These are phyloP conservation scores for Didymella glomerata DNA, from an alignment of 2,329 filamentous ascomycete species.

Conservation along the genomic window DNA sequence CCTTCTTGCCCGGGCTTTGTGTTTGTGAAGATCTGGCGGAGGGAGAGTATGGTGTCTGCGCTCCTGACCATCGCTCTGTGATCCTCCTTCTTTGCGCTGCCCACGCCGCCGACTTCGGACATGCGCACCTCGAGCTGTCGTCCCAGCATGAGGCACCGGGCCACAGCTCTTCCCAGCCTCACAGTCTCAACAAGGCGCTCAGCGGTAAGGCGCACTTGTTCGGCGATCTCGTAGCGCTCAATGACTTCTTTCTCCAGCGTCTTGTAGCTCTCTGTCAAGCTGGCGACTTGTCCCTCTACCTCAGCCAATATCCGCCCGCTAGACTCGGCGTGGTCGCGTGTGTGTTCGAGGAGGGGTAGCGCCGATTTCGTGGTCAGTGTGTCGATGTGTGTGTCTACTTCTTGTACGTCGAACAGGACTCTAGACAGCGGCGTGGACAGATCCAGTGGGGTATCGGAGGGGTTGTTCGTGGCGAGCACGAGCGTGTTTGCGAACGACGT, in stretches of 20 bases:
- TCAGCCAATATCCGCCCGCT: slow-evolving; percentile 76
- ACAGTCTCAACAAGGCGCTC: slow-evolving; percentile 83
- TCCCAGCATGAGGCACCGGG: slow-evolving; percentile 80
- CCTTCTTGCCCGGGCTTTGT: slow-evolving; percentile 77
- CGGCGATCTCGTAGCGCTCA: slow-evolving; percentile 83
- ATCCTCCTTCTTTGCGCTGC: slow-evolving; percentile 68
- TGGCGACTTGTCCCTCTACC: slow-evolving; percentile 80
- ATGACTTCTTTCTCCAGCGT: slow-evolving; percentile 87
- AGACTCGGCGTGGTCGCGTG: slow-evolving; percentile 75
- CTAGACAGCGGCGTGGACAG: slow-evolving; percentile 92
- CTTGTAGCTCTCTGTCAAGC: slow-evolving; percentile 83
- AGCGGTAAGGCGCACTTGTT: slow-evolving; percentile 80
- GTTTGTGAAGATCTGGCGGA: slow-evolving; percentile 76
- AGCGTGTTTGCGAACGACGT: slow-evolving; percentile 86
- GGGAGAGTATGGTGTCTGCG: slow-evolving; percentile 77
- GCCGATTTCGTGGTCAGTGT: slow-evolving; percentile 85
- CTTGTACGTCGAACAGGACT: slow-evolving; percentile 95
- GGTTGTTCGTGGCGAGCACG: slow-evolving; percentile 89
- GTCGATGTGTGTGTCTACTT: slow-evolving; percentile 96
- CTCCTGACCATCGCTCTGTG: slow-evolving; percentile 83
- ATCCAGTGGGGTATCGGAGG: slow-evolving; percentile 87
- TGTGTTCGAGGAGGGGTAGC: slow-evolving; percentile 79
- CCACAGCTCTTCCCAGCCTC: slow-evolving; percentile 77
- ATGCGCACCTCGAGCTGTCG: slow-evolving; percentile 89
- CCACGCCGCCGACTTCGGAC: slow-evolving; percentile 67